Percentiles rank a stretch among this genome's conserved stretches.
Evolutionary conservation across 257 asterid genomes (phyloP).

Genomic region (Catharanthus roseus): DNA sequence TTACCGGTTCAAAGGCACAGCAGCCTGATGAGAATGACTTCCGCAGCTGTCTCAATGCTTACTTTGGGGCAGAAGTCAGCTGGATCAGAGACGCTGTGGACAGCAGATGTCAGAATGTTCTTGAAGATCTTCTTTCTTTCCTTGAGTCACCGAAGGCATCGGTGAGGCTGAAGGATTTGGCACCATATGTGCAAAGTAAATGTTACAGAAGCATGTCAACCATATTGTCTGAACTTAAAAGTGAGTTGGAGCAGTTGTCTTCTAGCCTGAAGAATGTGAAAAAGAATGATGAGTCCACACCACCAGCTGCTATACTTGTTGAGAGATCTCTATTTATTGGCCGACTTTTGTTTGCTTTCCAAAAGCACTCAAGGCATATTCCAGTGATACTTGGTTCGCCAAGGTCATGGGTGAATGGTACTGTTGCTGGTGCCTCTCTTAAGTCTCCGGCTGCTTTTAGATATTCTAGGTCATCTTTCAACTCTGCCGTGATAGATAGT

Average conservation of each 20-base stretch:
- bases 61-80: constrained; percentile 88
- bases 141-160: constrained; percentile 90
- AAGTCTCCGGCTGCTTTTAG: constrained; percentile 38
- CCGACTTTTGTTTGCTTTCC: constrained; percentile 88
- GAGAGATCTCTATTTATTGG: constrained; percentile 89
- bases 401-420: constrained; percentile 76
- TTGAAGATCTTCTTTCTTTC: constrained; percentile 77
- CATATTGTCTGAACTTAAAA: constrained; percentile 55
- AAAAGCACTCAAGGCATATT: constrained; percentile 85
- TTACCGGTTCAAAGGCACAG: constrained; percentile 47
- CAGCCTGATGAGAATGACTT: constrained; percentile 71
- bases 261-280: constrained; percentile 43
- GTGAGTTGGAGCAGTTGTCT: constrained; percentile 63
- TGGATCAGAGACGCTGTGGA: constrained; percentile 87
- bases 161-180: constrained; percentile 72
- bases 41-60: constrained; percentile 62
- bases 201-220: constrained; percentile 69
- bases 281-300: constrained; percentile 36
- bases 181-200: constrained; percentile 73
- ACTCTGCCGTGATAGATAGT: constrained; percentile 42
- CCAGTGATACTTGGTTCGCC: constrained; percentile 94
- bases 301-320: constrained; percentile 58
- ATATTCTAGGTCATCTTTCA: constrained; percentile 36
- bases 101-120: constrained; percentile 66
- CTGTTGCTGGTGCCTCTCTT: constrained; percentile 29